Percentiles rank a stretch among this genome's conserved stretches.
phyloP scores from a whole-genome alignment of 352 stramenopile genomes.

The Phytophthora macrochlamydospora region DNA sequence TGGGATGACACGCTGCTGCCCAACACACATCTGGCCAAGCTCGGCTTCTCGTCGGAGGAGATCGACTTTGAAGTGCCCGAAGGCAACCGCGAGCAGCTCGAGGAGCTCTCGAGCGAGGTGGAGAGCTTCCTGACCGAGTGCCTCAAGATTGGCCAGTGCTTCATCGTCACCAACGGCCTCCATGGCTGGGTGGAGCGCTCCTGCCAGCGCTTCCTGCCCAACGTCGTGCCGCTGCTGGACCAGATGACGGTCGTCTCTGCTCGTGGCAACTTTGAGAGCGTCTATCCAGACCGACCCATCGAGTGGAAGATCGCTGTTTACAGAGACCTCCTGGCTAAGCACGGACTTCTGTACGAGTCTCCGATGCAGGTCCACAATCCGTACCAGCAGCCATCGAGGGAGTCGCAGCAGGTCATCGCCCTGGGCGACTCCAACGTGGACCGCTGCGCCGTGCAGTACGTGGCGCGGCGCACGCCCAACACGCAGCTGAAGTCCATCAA shows the following conservation, averaged over 20 bases:
- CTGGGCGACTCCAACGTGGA: slow-evolving; percentile 77
- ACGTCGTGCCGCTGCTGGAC: slow-evolving; percentile 55
- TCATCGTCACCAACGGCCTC: slow-evolving; percentile 77
- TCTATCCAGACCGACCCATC: slow-evolving; percentile 62
- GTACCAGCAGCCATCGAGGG: slow-evolving; percentile 31
- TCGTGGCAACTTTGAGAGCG: slow-evolving; percentile 60
- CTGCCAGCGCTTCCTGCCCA: slow-evolving; percentile 72
- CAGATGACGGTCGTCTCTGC: slow-evolving; percentile 72
- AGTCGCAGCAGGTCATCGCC: slow-evolving; percentile 67
- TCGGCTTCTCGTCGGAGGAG: slow-evolving; percentile 68
- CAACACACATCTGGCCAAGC: slow-evolving; percentile 68
- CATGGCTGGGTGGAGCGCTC: slow-evolving; percentile 78
- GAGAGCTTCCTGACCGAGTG: slow-evolving; percentile 58
- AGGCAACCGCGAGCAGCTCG: slow-evolving; percentile 34
- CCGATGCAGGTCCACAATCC: slow-evolving; percentile 22
- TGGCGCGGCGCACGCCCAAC: slow-evolving; percentile 50
- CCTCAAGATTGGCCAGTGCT: slow-evolving; percentile 49
- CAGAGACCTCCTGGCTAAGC: slow-evolving; percentile 55
- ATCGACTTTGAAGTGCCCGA: slow-evolving; percentile 44
- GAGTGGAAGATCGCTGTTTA: slow-evolving; percentile 86
- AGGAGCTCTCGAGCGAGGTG: slow-evolving; percentile 41
- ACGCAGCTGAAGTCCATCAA: slow-evolving; percentile 80
- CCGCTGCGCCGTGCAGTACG: slow-evolving; percentile 72
- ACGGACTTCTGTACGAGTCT: slow-evolving; percentile 23
- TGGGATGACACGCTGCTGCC: slow-evolving; percentile 86